Base-by-base conservation (phyloP, 2,329 filamentous ascomycete species). In the Fusarium musae region DNA sequence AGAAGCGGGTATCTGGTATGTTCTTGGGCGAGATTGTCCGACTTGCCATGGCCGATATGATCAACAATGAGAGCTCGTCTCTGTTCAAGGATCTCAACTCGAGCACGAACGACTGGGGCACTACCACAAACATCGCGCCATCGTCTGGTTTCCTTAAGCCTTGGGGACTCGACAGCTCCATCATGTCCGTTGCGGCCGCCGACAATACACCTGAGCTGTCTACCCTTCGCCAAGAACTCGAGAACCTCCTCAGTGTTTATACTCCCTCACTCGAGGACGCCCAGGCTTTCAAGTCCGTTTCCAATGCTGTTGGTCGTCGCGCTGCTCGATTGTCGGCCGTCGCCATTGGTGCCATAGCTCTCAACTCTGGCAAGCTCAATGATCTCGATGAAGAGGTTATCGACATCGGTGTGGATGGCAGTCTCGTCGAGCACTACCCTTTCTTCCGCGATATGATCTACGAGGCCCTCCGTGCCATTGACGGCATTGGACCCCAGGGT, bases 1-100 rank as follows among this genome's bases (percentile, higher is more conserved):
- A 99, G 86, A 99, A 99, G 88, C 93, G 96, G 53, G 93, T 99
- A 21, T 97, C 95, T 1, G 96, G 96, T 81, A 98, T 99, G 96
- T 99, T 98, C 85, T 84, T 99, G 54, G 96, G 96, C 61, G 96
- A 99, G 82, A 95, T 98, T 72, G 88, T 98, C 62, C 93, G 96
- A 61, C 88, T 94, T 49, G 91, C 92, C 21, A 85, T 98, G 28
- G 82, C 96, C 57, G 87, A 90, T 65, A 88, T 98, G 80, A 85
- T 95, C 78, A 88, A 92, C 76, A 88, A 93, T 75, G 86, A 91
- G 34, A 81, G 87, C 2, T 84, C 92, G 11, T 87, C 91, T 6
- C 87, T 98, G 40, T 97, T 98, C 88, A 89, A 88, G 76, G 93
- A 95, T 77, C 88, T 89, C 63, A 91, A 93, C 83, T 92, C 93